phyloP scores from a whole-genome alignment of 768 basidiomycete genomes.

The Polyporus arcularius region DNA sequence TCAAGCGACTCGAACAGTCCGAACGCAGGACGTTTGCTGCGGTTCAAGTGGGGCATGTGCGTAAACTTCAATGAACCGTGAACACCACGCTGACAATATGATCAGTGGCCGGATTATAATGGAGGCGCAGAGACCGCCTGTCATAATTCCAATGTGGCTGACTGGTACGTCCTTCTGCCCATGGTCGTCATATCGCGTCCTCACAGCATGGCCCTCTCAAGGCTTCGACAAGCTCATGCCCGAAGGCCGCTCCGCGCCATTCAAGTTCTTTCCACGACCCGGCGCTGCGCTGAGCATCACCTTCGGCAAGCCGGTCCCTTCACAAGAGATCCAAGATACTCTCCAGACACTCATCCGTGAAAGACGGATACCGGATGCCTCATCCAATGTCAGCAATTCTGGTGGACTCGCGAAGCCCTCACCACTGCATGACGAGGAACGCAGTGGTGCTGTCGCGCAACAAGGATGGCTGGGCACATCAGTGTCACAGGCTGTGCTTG shows the following conservation, averaged over 20 bases:
- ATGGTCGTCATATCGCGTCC: no score
- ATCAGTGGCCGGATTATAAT: constrained; percentile 81
- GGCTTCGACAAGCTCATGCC: constrained; percentile 92
- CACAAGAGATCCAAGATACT: constrained; percentile 35
- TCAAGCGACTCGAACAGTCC: constrained; percentile 44
- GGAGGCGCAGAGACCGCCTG: constrained; percentile 62
- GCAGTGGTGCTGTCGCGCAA: constrained; percentile 3
- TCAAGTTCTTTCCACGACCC: constrained; percentile 66
- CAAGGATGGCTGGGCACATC: constrained; percentile 15
- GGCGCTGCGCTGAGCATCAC: constrained; percentile 70
- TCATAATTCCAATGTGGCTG: constrained; percentile 93
- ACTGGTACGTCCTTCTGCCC: constrained; percentile 49
- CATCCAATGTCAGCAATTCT: not conserved
- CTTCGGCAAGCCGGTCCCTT: constrained; percentile 74
- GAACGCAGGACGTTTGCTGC: constrained; percentile 53
- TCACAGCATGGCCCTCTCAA: constrained; percentile 21
- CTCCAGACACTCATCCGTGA: constrained; percentile 14
- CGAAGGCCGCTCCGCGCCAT: constrained; percentile 75
- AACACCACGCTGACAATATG: not conserved
- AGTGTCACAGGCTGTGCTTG: constrained; percentile 1
- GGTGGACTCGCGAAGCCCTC: constrained; percentile 2
- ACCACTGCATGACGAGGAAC: constrained; percentile 14
- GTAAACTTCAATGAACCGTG: constrained; percentile 35
- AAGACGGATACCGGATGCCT: not conserved
- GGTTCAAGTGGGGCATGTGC: constrained; percentile 97